Conservation (phyloP, 2,329 filamentous ascomycete genomes). For the Ascochyta pisi region DNA sequence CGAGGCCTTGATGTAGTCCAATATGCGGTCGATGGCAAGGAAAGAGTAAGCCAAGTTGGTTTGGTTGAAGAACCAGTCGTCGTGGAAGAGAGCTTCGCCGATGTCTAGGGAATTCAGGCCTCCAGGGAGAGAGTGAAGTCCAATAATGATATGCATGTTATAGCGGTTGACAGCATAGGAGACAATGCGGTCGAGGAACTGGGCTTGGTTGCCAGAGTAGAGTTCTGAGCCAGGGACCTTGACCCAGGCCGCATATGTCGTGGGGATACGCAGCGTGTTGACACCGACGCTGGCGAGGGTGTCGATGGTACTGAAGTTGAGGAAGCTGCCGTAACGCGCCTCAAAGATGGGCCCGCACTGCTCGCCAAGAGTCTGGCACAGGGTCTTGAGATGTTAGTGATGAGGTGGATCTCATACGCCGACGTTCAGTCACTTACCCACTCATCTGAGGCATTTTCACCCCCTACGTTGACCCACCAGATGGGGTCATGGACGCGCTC, state of each 20-base stretch:
- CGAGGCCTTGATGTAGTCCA: slow-evolving; percentile 39
- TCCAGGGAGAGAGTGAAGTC: slow-evolving; percentile 39
- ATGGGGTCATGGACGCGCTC: slow-evolving; percentile 33
- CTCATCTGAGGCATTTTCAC: slow-evolving; percentile 7
- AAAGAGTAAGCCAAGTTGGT: slow-evolving; percentile 43
- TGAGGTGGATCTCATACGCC: no score
- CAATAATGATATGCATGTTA: slow-evolving; percentile 46
- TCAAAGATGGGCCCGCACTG: slow-evolving; percentile 38
- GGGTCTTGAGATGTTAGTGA: slow-evolving; percentile 30
- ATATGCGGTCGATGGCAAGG: slow-evolving; percentile 36
- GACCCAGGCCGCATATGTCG: slow-evolving; percentile 46
- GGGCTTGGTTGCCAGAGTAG: slow-evolving; percentile 41
- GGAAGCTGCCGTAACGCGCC: slow-evolving; percentile 35
- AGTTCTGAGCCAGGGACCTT: slow-evolving; percentile 42
- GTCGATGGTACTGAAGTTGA: slow-evolving; percentile 40
- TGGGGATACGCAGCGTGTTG: slow-evolving; percentile 45
- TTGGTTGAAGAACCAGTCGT: slow-evolving; percentile 46
- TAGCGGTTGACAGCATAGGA: slow-evolving; percentile 45
- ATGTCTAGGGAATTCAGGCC: slow-evolving; percentile 36
- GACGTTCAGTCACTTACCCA: slow-evolving; percentile 24
- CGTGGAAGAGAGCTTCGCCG: slow-evolving; percentile 25
- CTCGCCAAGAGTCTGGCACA: slow-evolving; percentile 38
- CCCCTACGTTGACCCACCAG: slow-evolving; percentile 27
- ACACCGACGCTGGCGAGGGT: slow-evolving; percentile 39
- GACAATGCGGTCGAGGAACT: slow-evolving; percentile 36